Conservation (phyloP, 1,139 yeast genomes). For the Geotrichum australiense region DNA sequence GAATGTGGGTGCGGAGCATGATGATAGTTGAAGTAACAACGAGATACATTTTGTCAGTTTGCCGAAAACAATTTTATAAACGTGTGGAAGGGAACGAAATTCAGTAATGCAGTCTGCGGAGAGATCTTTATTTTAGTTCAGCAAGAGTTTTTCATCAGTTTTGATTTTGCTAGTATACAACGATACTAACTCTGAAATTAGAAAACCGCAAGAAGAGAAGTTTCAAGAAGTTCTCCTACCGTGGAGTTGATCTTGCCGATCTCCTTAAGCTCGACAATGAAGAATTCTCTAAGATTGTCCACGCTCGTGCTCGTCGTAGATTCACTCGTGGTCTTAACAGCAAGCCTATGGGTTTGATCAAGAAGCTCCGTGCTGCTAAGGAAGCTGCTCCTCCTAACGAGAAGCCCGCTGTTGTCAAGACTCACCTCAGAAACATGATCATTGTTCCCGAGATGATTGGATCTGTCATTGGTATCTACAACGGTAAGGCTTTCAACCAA, state of each 20-base stretch:
- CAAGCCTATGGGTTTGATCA: constrained; percentile 95
- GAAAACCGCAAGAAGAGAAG: constrained; percentile 66
- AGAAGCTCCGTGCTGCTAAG: constrained; percentile 98
- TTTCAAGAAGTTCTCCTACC: constrained; percentile 97
- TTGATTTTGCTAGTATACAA: no score
- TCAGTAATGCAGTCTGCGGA: no score
- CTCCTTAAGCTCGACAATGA: constrained; percentile 92
- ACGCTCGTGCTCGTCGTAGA: constrained; percentile 99
- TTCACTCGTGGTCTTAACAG: constrained; percentile 95
- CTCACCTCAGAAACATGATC: constrained; percentile 99
- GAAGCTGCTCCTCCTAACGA: constrained; percentile 87
- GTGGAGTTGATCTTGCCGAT: constrained; percentile 96
- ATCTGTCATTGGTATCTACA: constrained; percentile 97
- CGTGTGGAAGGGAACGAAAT: no score
- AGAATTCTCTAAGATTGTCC: constrained; percentile 94
- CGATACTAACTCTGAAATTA: no score
- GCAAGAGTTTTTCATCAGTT: no score
- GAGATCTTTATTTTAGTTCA: no score
- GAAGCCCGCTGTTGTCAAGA: constrained; percentile 97
- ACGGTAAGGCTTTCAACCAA: constrained; percentile 99
- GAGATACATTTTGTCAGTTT: no score
- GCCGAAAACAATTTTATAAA: no score
- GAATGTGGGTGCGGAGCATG: no score
- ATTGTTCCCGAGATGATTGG: constrained; percentile 99
- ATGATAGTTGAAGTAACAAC: no score